Percentiles rank a stretch among this genome's conserved stretches.
These are phyloP conservation scores for Acorus calamus DNA, from an alignment of 106 monocot species.

Conservation along the genomic window DNA sequence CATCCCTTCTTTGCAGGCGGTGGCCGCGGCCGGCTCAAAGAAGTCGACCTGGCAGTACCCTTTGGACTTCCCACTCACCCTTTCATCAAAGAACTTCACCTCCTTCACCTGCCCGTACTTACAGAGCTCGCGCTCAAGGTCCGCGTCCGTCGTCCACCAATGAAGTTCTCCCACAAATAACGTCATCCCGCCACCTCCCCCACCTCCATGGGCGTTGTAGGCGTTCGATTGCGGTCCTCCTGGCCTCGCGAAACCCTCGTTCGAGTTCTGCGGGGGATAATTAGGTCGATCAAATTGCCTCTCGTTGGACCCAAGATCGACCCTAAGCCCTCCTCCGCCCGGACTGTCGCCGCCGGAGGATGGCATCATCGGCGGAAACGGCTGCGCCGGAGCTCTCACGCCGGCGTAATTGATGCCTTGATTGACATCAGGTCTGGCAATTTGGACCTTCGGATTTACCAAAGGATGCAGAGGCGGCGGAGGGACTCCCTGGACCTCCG, in stretches of 20 bases:
- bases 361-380: not conserved
- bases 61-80: too few species aligned
- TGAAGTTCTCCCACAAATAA: slow-evolving; percentile 67
- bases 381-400: not conserved
- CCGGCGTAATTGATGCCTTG: too few species aligned
- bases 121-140: too few species aligned
- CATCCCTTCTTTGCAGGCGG: not conserved
- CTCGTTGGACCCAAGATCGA: slow-evolving; percentile 7
- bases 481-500: too few species aligned
- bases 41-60: too few species aligned
- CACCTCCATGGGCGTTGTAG: slow-evolving; percentile 6
- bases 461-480: too few species aligned
- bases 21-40: too few species aligned
- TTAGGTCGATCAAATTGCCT: not conserved
- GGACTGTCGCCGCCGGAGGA: slow-evolving; percentile 14
- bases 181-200: slow-evolving; percentile 28
- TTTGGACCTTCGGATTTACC: too few species aligned
- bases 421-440: too few species aligned
- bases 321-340: slow-evolving; percentile 2
- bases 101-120: too few species aligned
- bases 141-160: slow-evolving; percentile 27
- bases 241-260: slow-evolving; percentile 11
- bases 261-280: not conserved
- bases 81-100: too few species aligned
- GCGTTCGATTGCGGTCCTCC: not conserved